phyloP scores from a whole-genome alignment of 2,329 filamentous ascomycete genomes.

The Aspergillus amoenus region DNA sequence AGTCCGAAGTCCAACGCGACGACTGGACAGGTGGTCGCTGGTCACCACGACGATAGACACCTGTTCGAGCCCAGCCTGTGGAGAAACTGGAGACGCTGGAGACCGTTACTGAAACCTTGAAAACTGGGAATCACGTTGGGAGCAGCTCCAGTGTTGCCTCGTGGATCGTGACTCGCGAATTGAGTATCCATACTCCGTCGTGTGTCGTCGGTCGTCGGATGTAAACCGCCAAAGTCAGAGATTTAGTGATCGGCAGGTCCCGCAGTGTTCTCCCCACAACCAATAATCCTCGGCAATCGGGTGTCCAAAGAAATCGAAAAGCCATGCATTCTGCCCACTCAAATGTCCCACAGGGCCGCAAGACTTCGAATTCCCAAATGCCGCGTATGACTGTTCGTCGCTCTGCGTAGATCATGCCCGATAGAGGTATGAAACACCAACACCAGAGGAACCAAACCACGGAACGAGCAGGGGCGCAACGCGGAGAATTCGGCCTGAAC shows the following conservation, averaged over 20 bases:
- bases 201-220: neutral
- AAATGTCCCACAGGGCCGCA: neutral
- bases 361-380: neutral
- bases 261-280: neutral
- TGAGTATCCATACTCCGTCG: neutral
- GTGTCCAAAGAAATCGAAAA: neutral
- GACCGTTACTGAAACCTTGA: neutral
- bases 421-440: neutral
- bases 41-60: too few species aligned
- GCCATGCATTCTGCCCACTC: neutral
- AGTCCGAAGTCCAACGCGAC: too few species aligned
- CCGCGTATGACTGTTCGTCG: neutral
- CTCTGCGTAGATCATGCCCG: neutral
- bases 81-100: neutral
- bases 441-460: neutral
- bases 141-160: neutral
- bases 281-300: neutral
- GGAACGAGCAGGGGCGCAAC: neutral
- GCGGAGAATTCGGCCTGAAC: neutral
- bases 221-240: neutral
- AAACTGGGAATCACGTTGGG: neutral
- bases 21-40: too few species aligned
- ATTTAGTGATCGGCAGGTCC: slow-evolving; percentile 6
- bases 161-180: neutral
- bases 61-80: neutral